Percentiles rank a stretch among this genome's conserved stretches.
phyloP scores from a whole-genome alignment of 257 asterid genomes.

The Solanum rostratum region DNA sequence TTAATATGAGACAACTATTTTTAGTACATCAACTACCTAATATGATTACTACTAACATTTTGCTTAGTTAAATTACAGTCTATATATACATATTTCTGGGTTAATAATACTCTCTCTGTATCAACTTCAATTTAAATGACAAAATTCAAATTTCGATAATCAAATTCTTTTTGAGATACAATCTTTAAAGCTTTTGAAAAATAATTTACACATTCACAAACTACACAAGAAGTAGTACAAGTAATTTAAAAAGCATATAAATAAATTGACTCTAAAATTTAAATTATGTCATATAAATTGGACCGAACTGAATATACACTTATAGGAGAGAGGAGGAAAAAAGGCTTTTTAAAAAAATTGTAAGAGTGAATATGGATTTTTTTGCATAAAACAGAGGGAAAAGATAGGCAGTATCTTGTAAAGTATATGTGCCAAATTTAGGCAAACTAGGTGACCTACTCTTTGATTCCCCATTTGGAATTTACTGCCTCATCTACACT shows the following conservation, averaged over 20 bases:
- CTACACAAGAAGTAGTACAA: too few relatives aligned
- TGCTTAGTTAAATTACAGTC: not conserved
- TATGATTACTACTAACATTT: not conserved
- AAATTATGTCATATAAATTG: too few relatives aligned
- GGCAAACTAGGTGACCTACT: not conserved
- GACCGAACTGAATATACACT: too few relatives aligned
- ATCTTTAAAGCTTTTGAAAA: too few relatives aligned
- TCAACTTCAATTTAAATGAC: too few relatives aligned
- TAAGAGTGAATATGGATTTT: not conserved
- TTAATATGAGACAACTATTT: too few relatives aligned
- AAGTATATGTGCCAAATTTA: slow-evolving; percentile 7
- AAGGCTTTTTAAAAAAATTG: not conserved
- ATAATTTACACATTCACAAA: not conserved
- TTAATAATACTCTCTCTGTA: too few relatives aligned
- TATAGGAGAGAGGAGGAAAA: not conserved
- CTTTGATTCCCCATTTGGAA: slow-evolving; percentile 2
- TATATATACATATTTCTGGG: too few relatives aligned
- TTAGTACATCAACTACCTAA: too few relatives aligned
- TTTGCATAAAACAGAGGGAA: not conserved
- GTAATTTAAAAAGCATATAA: not conserved
- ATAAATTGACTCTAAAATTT: not conserved
- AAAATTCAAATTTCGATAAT: not conserved
- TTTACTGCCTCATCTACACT: not conserved
- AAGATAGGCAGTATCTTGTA: not conserved
- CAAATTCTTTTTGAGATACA: too few relatives aligned